These are phyloP conservation scores for Tremellales sp. DNA, from an alignment of 1,284 basidiomycete species.

Conservation along the genomic window DNA sequence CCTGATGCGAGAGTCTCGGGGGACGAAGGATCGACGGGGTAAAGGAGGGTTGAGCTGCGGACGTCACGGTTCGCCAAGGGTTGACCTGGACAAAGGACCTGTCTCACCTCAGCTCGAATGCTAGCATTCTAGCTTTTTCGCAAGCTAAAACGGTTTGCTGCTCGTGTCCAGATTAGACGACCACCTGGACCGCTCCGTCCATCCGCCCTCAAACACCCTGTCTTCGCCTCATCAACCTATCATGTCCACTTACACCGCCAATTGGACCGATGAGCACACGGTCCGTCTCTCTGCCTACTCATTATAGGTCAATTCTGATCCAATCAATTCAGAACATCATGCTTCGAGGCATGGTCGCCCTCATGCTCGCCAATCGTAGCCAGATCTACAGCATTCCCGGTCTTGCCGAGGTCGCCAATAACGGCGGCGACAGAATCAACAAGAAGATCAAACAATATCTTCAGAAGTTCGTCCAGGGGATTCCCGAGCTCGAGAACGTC, in stretches of 20 bases:
- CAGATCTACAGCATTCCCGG: slow-evolving; percentile 15
- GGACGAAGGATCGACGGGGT: no score
- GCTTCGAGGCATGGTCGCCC: slow-evolving; percentile 10
- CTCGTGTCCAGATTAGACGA: not conserved
- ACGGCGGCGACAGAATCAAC: slow-evolving; percentile 31
- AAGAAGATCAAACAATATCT: slow-evolving; percentile 22
- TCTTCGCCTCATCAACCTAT: not conserved
- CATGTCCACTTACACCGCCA: slow-evolving; percentile 7
- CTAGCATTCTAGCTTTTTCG: not conserved
- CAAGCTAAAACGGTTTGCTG: slow-evolving; percentile 2
- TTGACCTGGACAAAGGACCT: no score
- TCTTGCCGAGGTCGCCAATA: slow-evolving; percentile 14
- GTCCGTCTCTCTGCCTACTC: slow-evolving; percentile 10
- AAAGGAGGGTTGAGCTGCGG: no score
- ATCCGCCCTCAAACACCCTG: not conserved
- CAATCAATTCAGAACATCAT: slow-evolving; percentile 1
- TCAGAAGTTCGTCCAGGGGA: slow-evolving; percentile 9
- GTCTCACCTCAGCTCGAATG: no score
- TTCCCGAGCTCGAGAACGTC: slow-evolving; percentile 3
- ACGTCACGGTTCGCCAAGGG: no score
- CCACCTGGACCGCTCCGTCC: not conserved
- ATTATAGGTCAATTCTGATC: not conserved
- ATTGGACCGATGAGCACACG: slow-evolving; percentile 18
- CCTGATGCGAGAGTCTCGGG: no score
- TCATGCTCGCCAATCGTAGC: slow-evolving; percentile 16